Evolutionary conservation across 345 rosid species (phyloP), one percentile per base, ranked within the genome.

Genomic region (Corchorus olitorius): DNA sequence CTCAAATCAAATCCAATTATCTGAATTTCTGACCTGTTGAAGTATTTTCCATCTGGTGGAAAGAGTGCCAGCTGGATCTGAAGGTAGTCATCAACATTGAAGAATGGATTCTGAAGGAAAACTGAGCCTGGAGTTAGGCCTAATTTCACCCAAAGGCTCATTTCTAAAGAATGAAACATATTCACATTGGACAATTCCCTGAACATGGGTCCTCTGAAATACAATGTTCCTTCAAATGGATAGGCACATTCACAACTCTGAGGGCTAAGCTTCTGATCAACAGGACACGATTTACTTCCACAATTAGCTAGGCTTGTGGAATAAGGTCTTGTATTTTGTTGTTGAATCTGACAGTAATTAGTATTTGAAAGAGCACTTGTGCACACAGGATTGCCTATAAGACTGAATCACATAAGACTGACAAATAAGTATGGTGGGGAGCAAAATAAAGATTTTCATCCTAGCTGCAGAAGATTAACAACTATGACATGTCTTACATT

Each of bases 361-460:
- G 93, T 84, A 78, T 89, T 93, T 55, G 87, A 82, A 66, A 84
- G 86, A 68, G 88, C 86, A 52, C 87, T 77, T 34, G 79, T 75
- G 81, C 99, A 96, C 33, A 93, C 97, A 0, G 98, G 98, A 78
- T 96, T 96, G 73, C 98, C 98, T 52, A 91, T 65, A 73, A 96
- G 95, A 75, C 98, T 93, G 85, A 62, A 62, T 56, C 69, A 81
- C 46, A 80, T 56, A 69, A 75, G 70, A 53, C 10, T 43, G n/a
- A 63, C 17, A 53, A 65, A 65, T 75, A 75, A 73, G 52, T 2
- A 43, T 45, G 72, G 35, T 12, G 22, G 39, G 8, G 14, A 41
- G 52, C 17, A 35, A n/a, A 15, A 63, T 27, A 67, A 19, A 79
- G 12, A 22, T 16, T 15, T 22, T 65, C 37, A 17, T 35, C 65